Conservation (phyloP, 345 rosid species). For the Eucalyptus viminalis region DNA sequence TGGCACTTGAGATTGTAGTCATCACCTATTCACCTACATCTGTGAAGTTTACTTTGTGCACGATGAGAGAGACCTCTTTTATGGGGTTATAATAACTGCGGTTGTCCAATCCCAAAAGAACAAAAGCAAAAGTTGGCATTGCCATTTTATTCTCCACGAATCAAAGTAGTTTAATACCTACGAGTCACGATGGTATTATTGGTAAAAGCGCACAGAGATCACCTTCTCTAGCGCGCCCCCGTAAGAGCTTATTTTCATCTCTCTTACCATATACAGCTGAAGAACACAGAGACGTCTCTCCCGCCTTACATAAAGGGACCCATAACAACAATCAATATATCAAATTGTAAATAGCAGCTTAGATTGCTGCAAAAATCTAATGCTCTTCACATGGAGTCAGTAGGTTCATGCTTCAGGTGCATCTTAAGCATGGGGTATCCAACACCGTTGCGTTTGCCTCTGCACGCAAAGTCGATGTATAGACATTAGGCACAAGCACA, state of each 20-base stretch:
- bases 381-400: background rate
- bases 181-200: background rate
- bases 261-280: background rate
- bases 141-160: background rate
- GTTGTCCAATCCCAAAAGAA: background rate
- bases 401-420: background rate
- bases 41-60: background rate
- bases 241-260: background rate
- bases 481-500: background rate
- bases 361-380: background rate
- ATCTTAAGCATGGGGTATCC: background rate
- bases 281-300: background rate
- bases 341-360: background rate
- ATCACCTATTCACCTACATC: background rate
- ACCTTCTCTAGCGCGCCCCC: background rate
- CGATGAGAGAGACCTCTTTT: background rate
- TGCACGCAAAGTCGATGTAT: background rate
- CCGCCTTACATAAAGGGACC: background rate
- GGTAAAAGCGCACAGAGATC: background rate
- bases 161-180: background rate
- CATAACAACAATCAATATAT: background rate
- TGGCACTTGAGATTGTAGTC: background rate
- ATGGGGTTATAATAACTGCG: background rate
- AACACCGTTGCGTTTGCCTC: background rate
- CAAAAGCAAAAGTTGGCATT: background rate